A percentile compares a stretch with the other conserved stretches of the same genome.
These are phyloP conservation scores for Suillus spraguei DNA, from an alignment of 768 basidiomycete species.

Conservation along the genomic window DNA sequence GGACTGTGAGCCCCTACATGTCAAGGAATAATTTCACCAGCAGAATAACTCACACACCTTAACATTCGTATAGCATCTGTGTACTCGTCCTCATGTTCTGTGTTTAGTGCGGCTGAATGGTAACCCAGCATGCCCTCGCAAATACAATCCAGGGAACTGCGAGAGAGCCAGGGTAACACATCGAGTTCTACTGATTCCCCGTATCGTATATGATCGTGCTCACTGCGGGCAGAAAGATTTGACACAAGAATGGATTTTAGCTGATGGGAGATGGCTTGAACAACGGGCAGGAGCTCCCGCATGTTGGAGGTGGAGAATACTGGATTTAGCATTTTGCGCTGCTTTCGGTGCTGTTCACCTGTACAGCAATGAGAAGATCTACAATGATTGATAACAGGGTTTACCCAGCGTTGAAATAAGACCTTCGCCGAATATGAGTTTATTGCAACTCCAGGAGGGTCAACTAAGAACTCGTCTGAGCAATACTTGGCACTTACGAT, in stretches of 20 bases:
- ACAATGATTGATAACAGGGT: not conserved
- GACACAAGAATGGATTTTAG: not conserved
- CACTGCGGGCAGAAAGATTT: not conserved
- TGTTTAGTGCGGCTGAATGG: conserved; percentile 21
- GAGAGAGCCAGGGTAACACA: conserved; percentile 26
- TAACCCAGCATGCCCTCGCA: conserved; percentile 26
- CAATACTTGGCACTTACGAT: conserved; percentile 12
- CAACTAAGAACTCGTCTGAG: not conserved
- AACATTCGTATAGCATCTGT: conserved; percentile 22
- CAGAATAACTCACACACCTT: conserved; percentile 19
- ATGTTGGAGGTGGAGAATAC: conserved; percentile 12
- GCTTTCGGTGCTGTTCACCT: conserved; percentile 12
- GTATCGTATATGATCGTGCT: not conserved
- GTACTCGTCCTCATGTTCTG: conserved; percentile 17
- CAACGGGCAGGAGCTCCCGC: conserved; percentile 10
- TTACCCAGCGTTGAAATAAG: conserved; percentile 31
- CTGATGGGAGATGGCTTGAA: conserved; percentile 4
- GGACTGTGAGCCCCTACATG: not conserved
- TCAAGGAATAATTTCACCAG: not conserved
- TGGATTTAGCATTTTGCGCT: conserved; percentile 14
- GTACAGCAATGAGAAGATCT: not conserved
- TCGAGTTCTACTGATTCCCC: conserved; percentile 21
- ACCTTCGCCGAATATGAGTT: conserved; percentile 29
- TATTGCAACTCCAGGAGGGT: conserved; percentile 7
- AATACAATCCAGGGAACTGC: conserved; percentile 29